phyloP scores from a whole-genome alignment of 169 alveolate genomes.

The Miamiensis avidus region DNA sequence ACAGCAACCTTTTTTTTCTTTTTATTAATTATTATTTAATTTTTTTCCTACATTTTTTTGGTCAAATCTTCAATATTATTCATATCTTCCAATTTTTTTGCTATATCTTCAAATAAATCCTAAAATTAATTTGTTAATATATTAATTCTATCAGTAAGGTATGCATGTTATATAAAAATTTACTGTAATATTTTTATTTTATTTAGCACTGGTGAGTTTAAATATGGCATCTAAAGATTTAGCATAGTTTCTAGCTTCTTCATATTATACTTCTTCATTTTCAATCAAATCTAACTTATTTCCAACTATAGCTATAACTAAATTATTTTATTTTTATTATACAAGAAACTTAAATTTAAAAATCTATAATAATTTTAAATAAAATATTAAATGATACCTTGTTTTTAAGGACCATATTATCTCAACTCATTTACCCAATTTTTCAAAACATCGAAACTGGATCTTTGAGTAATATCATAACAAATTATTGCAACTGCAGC shows the following conservation, averaged over 20 bases:
- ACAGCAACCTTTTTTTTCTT: neutral
- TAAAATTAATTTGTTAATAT: conserved; percentile 1
- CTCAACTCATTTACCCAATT: conserved; percentile 44
- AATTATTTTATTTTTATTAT: neutral
- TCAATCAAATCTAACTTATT: conserved; percentile 44
- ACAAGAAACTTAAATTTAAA: neutral
- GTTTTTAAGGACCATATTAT: conserved; percentile 40
- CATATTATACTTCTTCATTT: conserved; percentile 41
- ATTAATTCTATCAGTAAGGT: neutral
- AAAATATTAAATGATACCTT: neutral
- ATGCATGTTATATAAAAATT: neutral
- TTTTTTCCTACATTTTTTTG: neutral
- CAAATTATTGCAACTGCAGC: conserved; percentile 41
- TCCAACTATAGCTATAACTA: conserved; percentile 42
- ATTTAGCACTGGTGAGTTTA: conserved; percentile 22
- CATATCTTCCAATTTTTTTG: conserved; percentile 14
- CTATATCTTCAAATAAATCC: conserved; percentile 11
- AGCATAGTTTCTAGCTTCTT: conserved; percentile 44
- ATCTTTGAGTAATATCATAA: conserved; percentile 42
- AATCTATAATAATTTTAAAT: neutral
- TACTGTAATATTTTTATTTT: conserved; percentile 21
- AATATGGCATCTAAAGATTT: conserved; percentile 19
- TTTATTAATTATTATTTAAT: neutral
- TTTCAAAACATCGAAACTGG: conserved; percentile 33
- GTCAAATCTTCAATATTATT: neutral